Percentiles rank a stretch among this genome's conserved stretches.
Evolutionary conservation across 2,329 filamentous ascomycete species (phyloP).

Genomic region (Aplosporella prunicola): DNA sequence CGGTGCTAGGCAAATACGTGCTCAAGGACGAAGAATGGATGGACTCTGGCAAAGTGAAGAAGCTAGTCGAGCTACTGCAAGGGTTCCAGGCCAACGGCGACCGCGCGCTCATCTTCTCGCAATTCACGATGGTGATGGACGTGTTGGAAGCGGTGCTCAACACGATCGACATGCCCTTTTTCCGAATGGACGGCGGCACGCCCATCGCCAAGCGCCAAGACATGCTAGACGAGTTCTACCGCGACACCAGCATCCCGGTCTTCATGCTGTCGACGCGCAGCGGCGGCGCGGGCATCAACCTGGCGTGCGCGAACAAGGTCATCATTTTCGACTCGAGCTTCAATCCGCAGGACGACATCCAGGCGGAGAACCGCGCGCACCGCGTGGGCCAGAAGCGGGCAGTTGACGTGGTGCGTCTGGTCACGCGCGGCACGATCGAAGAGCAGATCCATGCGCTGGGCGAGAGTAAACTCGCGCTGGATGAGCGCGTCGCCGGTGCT

Average conservation of each 20-base stretch:
- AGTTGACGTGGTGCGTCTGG: slow-evolving; percentile 81
- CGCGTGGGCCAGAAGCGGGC: slow-evolving; percentile 83
- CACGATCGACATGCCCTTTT: slow-evolving; percentile 62
- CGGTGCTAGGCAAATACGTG: slow-evolving; percentile 43
- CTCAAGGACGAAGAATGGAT: slow-evolving; percentile 56
- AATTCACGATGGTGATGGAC: slow-evolving; percentile 86
- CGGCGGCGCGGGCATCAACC: slow-evolving; percentile 92
- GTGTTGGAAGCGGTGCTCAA: slow-evolving; percentile 77
- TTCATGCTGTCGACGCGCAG: slow-evolving; percentile 91
- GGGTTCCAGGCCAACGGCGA: slow-evolving; percentile 72
- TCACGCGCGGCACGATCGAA: slow-evolving; percentile 76
- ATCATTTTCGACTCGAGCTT: slow-evolving; percentile 96
- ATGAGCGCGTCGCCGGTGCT: slow-evolving; percentile 60
- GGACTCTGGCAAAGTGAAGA: slow-evolving; percentile 75
- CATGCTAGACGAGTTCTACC: slow-evolving; percentile 79
- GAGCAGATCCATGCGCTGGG: slow-evolving; percentile 88
- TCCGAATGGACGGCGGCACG: slow-evolving; percentile 78
- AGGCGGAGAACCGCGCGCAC: slow-evolving; percentile 94
- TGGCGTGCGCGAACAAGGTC: slow-evolving; percentile 93
- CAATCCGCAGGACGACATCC: slow-evolving; percentile 96
- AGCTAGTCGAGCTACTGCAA: slow-evolving; percentile 64
- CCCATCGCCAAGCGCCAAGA: slow-evolving; percentile 74
- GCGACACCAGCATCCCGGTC: slow-evolving; percentile 66
- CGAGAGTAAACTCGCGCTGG: slow-evolving; percentile 84
- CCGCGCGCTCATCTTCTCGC: slow-evolving; percentile 81